Percentiles rank a stretch among this genome's conserved stretches.
Evolutionary conservation across 805 yeast genomes (phyloP).

Genomic region (Citeromyces nyonsensis): DNA sequence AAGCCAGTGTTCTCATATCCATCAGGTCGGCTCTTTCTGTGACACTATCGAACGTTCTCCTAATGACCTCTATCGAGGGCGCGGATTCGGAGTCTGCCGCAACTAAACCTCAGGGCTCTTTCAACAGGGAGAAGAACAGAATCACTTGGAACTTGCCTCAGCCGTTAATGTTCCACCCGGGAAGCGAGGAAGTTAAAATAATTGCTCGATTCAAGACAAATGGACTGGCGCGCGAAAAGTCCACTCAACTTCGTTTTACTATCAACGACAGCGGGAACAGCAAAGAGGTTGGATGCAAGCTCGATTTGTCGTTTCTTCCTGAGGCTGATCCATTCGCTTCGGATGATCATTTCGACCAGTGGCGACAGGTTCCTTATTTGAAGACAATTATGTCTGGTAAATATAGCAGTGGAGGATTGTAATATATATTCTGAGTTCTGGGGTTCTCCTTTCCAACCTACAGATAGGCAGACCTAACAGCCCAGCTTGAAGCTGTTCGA

Average conservation of each 20-base stretch:
- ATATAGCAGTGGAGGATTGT: no score
- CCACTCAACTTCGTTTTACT: slow-evolving; percentile 49
- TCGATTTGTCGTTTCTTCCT: not conserved
- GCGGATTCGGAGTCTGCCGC: slow-evolving; percentile 60
- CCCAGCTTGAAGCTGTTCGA: no score
- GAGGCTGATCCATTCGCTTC: slow-evolving; percentile 19
- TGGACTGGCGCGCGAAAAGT: slow-evolving; percentile 55
- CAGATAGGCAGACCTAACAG: no score
- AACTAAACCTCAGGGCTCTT: slow-evolving; percentile 85
- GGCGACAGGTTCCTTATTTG: slow-evolving; percentile 23
- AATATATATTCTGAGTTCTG: no score
- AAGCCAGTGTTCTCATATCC: slow-evolving; percentile 73
- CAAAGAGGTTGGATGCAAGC: slow-evolving; percentile 13
- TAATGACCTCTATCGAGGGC: slow-evolving; percentile 47
- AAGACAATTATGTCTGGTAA: slow-evolving; percentile 33
- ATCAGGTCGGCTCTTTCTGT: slow-evolving; percentile 41
- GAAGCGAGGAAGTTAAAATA: slow-evolving; percentile 46
- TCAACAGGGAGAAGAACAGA: slow-evolving; percentile 73
- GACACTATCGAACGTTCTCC: slow-evolving; percentile 38
- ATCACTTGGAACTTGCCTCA: slow-evolving; percentile 65
- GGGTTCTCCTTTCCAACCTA: no score
- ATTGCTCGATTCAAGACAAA: slow-evolving; percentile 79
- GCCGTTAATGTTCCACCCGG: slow-evolving; percentile 19
- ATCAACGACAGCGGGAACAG: slow-evolving; percentile 26
- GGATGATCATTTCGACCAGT: slow-evolving; percentile 10